phyloP scores from a whole-genome alignment of 177 flowering plant species.

The Telopea speciosissima region DNA sequence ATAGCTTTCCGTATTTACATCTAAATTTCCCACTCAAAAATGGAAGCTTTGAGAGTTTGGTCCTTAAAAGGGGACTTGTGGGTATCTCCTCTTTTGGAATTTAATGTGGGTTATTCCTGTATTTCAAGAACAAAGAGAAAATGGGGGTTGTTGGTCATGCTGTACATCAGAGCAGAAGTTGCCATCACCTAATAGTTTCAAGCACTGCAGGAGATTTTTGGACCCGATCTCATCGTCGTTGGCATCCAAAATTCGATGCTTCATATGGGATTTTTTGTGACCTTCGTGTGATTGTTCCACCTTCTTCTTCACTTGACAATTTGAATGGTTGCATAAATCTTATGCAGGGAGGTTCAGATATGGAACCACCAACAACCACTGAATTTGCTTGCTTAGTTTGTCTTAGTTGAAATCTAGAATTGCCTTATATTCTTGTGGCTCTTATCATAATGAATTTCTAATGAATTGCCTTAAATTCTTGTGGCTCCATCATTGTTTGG shows the following conservation, averaged over 20 bases:
- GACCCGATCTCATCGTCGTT: constrained; percentile 3
- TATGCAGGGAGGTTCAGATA: too few relatives aligned
- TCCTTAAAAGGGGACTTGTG: constrained; percentile 33
- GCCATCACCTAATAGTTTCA: constrained; percentile 19
- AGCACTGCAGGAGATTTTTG: background rate
- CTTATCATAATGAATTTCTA: too few relatives aligned
- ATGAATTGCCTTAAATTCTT: too few relatives aligned
- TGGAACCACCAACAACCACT: too few relatives aligned
- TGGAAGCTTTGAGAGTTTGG: constrained; percentile 55
- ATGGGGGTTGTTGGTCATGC: constrained; percentile 19
- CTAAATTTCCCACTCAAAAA: constrained; percentile 20
- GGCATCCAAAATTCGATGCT: constrained; percentile 15
- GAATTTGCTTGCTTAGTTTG: too few relatives aligned
- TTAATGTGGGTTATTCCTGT: constrained; percentile 23
- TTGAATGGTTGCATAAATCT: too few relatives aligned
- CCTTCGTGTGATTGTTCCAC: too few relatives aligned
- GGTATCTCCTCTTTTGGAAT: constrained; percentile 26
- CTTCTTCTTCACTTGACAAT: too few relatives aligned
- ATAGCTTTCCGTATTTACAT: constrained; percentile 14
- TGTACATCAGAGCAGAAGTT: constrained; percentile 9
- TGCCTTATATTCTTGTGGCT: too few relatives aligned
- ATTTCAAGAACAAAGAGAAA: constrained; percentile 18
- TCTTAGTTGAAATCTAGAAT: too few relatives aligned
- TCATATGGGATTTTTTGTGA: constrained; percentile 19
- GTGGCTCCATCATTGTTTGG: too few relatives aligned